Evolutionary conservation across 1,284 basidiomycete genomes (phyloP), one percentile per base, ranked within the genome.

Genomic region (Athelia psychrophila): DNA sequence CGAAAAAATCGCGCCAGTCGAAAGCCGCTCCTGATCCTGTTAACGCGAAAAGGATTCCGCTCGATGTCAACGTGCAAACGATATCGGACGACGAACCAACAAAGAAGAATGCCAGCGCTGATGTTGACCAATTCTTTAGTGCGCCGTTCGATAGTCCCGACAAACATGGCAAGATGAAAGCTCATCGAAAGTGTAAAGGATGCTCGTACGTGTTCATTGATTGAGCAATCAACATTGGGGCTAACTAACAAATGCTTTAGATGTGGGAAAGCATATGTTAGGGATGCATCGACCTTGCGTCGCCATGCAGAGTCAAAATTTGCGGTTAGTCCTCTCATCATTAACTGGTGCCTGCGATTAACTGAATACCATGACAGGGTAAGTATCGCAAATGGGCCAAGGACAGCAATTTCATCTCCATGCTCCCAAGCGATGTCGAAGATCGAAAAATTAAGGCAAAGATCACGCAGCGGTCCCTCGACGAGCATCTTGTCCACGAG

Each of bases 391-490:
- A 32, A 5, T 64, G 57, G 61, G 54, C 51, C 23, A 44, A 51
- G 8, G 53, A 48, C n/a, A 40, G 56, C 24, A 57, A 56, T 50
- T 59, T 61, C 38, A 27, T 23, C 16, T 60, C 56, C 10, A 61
- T 54, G 54, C 58, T 64, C 16, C 60, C 57, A 4, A 52, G 50
- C 22, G 54, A 51, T 18, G 49, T 53, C 20, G 52, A 54, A 24
- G 54, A 49, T 19, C 51, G 48, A 8, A 59, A 58, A 27, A 50
- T 51, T 4, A 49, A 46, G 3, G 45, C 32, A 15, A 38, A 52
- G 23, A 53, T 55, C 42, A 22, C 6, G 9, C 38, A 42, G 38
- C 19, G 13, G 8, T 47, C 54, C 12, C 22, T 56, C 6, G 35
- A 59, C 38, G 44, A 15, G n/a, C 48, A 58, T 40, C 48, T 51